phyloP scores from a whole-genome alignment of 345 rosid species.

The Eucalyptus cladocalyx region DNA sequence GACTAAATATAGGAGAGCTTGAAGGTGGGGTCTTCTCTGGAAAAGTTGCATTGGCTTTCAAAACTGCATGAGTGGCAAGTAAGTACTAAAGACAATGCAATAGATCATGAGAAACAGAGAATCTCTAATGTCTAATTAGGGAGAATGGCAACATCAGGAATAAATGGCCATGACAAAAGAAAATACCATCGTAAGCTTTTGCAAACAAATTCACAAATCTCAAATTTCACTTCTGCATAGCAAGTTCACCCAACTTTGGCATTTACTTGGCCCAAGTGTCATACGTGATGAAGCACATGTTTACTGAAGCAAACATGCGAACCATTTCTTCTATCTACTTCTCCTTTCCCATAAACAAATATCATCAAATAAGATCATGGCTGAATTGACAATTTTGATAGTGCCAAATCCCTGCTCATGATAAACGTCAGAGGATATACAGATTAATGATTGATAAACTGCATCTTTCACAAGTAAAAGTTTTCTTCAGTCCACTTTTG shows the following conservation, averaged over 20 bases:
- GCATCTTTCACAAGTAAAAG: neutral
- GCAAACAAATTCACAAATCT: neutral
- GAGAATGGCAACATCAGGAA: neutral
- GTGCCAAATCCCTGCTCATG: neutral
- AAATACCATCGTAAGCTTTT: neutral
- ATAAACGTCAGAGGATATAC: neutral
- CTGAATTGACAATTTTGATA: neutral
- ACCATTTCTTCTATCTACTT: neutral
- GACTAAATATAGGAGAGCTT: slow-evolving; percentile 54
- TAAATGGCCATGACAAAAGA: neutral
- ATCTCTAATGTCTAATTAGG: neutral
- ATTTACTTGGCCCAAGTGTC: neutral
- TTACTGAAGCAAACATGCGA: neutral
- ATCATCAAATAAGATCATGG: neutral
- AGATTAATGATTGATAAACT: neutral
- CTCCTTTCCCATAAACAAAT: neutral
- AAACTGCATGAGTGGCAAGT: slow-evolving; percentile 36
- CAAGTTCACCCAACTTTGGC: neutral
- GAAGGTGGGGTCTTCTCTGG: slow-evolving; percentile 61
- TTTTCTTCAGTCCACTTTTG: neutral
- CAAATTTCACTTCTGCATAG: neutral
- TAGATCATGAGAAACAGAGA: neutral
- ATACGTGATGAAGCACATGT: neutral
- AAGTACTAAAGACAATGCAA: neutral
- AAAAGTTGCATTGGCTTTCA: slow-evolving; percentile 62